Base-by-base conservation (phyloP, 306 rosid genomes). In the Erythrophleum fordii region DNA sequence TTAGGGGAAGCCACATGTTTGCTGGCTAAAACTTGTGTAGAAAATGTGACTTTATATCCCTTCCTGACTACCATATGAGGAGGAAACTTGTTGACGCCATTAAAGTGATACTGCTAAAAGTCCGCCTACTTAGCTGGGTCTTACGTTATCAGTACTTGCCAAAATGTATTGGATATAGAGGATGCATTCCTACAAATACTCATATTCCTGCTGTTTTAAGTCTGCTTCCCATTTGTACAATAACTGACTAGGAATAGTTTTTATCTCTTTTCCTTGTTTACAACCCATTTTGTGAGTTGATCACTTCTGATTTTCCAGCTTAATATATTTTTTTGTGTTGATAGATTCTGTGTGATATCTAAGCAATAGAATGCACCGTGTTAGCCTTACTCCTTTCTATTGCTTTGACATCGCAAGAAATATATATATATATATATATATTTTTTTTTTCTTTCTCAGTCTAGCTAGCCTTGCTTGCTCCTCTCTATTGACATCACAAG, bases 201-300 rank as follows among this genome's bases (percentile, higher is more conserved):
- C 6, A 8, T 25, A 9, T 49, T 48, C 45, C 0, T 29, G 45
- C 20, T 10, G 26, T 71, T 49, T 71, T 48, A 9, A 3, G 28
- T 71, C 45, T 71, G 28, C 14, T 29, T 70, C 9, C 8, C 3
- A 1, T 26, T 5, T 8, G 64, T 65, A 35, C 34, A 46, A 41
- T 28, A 48, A 22, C 14, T 56, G 12, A 77, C 62, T 28, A 13
- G 37, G 13, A 22, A 73, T 37, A 34, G 37, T 11, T 73, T 35
- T 73, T 22, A 12, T 34, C 29, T 72, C 51, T 73, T 22, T 41
- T 23, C 67, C 67, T 37, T 73, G 20, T n/a, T n/a, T n/a, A n/a
- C n/a, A n/a, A n/a, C n/a, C n/a, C n/a, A n/a, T n/a, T n/a, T n/a
- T n/a, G n/a, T n/a, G n/a, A n/a, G n/a, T n/a, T n/a, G n/a, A n/a